Conservation (phyloP, 345 rosid genomes). For the Nephelium lappaceum region DNA sequence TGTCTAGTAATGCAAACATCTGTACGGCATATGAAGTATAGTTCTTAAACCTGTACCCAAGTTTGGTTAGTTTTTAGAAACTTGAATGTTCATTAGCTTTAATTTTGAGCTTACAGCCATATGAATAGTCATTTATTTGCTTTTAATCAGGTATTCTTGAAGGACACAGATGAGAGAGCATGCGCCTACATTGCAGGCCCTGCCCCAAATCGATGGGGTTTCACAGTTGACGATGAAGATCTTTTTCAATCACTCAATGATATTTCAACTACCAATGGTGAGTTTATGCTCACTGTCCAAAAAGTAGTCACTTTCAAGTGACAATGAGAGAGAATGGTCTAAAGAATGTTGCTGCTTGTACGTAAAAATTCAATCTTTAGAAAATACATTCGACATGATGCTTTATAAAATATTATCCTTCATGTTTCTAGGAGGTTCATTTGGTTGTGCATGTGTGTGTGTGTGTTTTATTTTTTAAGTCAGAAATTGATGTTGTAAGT, state of each 20-base stretch:
- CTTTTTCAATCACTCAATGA: slow-evolving; percentile 63
- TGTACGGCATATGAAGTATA: not conserved
- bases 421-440: not conserved
- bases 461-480: not conserved
- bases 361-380: not conserved
- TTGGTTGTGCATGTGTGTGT: not conserved
- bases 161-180: slow-evolving; percentile 99
- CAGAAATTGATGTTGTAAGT: not conserved
- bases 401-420: not conserved
- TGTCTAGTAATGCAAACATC: not conserved
- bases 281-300: slow-evolving; percentile 26
- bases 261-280: slow-evolving; percentile 56
- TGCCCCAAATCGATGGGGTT: slow-evolving; percentile 99
- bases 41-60: slow-evolving; percentile 9
- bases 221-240: slow-evolving; percentile 81
- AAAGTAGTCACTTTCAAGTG: not conserved
- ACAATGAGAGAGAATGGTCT: not conserved
- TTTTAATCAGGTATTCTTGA: slow-evolving; percentile 76
- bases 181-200: slow-evolving; percentile 99
- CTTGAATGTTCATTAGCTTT: not conserved
- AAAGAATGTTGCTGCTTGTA: not conserved
- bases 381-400: not conserved
- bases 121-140: slow-evolving; percentile 20
- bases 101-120: slow-evolving; percentile 9
- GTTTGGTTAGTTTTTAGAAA: slow-evolving; percentile 7